Base-by-base conservation (phyloP, 1,139 yeast species). In the Suhomyces atakaporum region DNA sequence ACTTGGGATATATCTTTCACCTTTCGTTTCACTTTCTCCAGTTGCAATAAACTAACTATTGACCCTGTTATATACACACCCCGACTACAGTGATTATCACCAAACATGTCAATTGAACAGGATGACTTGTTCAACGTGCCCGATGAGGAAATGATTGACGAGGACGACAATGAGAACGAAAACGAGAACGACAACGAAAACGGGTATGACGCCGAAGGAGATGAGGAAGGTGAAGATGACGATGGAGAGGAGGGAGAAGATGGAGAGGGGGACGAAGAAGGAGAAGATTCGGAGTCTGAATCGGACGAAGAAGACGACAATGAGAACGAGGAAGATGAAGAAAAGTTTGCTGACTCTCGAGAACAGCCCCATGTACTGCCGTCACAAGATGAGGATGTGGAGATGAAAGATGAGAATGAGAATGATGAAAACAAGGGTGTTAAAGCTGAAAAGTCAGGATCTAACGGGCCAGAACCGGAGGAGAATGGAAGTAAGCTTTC, bases 221-320 rank as follows among this genome's bases (percentile, higher is more conserved):
- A 40, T n/a, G 47, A 44, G 15, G 47, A 45, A 11, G 46, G 40
- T 14, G 53, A 47, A 7, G 57, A 43, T 8, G 45, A 38, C 10
- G 51, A 46, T 1, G 49, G 37, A 11, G 50, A 43, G 7, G 49
- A 42, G 3, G 51, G 46, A 5, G 51, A 45, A 2, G 38, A 32
- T 7, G 50, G 41, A 6, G 49, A 44, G 3, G 51, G 40, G 6
- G 55, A 47, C n/a, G 43, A 37, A 3, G 47, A 39, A 9, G 50
- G 43, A 3, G 51, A 46, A 2, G 53, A 48, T 9, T 54, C 54
- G 5, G 54, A 47, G n/a, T 18, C 54, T 5, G 54, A 47, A n/a
- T 18, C 20, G 20, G 51, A 47, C 7, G 46, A 36, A 1, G 47
- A 44, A 2, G 50, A 43, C 8, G 51, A 45, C 2, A 53, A 50